Percentiles rank a stretch among this genome's conserved stretches.
Conservation (phyloP, 768 basidiomycete genomes). For the Sistotremastrum niveocremeum region DNA sequence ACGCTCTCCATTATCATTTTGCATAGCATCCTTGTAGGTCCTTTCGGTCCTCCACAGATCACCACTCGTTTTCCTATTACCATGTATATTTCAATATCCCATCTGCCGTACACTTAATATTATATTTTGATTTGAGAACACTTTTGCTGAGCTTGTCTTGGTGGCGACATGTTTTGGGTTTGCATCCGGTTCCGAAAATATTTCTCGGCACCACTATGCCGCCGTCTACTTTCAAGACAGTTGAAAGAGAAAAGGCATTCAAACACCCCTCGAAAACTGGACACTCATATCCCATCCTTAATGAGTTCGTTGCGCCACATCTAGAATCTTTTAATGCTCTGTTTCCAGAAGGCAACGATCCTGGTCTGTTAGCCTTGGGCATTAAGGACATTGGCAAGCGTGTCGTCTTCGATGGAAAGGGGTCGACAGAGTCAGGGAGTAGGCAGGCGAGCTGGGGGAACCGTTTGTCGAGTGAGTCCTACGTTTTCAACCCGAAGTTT, state of each 20-base stretch:
- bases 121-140: no score
- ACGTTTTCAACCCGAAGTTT: neutral
- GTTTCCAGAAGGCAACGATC: constrained; percentile 83
- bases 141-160: no score
- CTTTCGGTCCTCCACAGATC: no score
- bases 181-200: no score
- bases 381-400: constrained; percentile 79
- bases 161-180: no score
- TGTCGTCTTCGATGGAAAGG: constrained; percentile 80
- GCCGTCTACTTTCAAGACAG: constrained; percentile 48
- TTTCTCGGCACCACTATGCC: no score
- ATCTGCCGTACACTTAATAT: no score
- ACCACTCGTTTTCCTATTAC: no score
- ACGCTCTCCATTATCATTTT: no score
- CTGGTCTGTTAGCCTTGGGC: constrained; percentile 67
- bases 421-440: constrained; percentile 36
- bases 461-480: constrained; percentile 62
- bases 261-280: constrained; percentile 56
- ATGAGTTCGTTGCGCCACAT: constrained; percentile 88
- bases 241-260: constrained; percentile 67
- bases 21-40: no score
- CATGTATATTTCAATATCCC: no score
- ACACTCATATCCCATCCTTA: constrained; percentile 65
- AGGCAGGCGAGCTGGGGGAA: constrained; percentile 55
- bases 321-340: constrained; percentile 94